Evolutionary conservation across 495 filamentous ascomycete species (phyloP).

Genomic region (Stereocaulon alpinum): DNA sequence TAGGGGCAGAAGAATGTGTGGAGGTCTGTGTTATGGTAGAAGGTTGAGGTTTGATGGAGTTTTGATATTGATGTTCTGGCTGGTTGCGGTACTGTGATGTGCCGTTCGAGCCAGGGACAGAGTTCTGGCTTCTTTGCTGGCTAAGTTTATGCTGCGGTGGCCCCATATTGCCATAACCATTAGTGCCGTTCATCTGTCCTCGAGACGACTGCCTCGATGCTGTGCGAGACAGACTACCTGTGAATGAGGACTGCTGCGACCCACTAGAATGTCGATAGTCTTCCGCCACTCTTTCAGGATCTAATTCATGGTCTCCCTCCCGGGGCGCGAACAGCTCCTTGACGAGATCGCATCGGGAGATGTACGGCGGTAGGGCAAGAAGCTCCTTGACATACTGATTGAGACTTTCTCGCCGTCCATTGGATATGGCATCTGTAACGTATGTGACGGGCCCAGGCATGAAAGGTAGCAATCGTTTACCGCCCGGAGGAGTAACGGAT

Average conservation of each 20-base stretch:
- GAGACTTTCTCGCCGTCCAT: conserved; percentile 79
- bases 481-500: conserved; percentile 68
- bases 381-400: conserved; percentile 93
- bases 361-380: conserved; percentile 70
- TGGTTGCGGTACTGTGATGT: conserved; percentile 33
- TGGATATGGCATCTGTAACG: conserved; percentile 93
- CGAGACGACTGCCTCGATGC: conserved; percentile 68
- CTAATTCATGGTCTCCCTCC: conserved; percentile 86
- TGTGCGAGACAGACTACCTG: conserved; percentile 37
- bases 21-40: conserved; percentile 68
- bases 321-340: conserved; percentile 84
- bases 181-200: conserved; percentile 51
- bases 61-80: conserved; percentile 28
- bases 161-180: conserved; percentile 41
- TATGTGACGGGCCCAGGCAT: conserved; percentile 98
- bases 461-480: conserved; percentile 79
- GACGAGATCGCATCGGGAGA: conserved; percentile 70
- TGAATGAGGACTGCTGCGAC: conserved; percentile 59
- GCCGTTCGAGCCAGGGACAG: conserved; percentile 33
- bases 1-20: conserved; percentile 22
- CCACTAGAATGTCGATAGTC: conserved; percentile 59
- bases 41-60: conserved; percentile 54
- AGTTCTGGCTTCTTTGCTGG: conserved; percentile 47
- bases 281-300: conserved; percentile 53
- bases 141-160: conserved; percentile 41